Conservation (phyloP, 192 early-diverging fungal species). For the Obelidium mucronatum region DNA sequence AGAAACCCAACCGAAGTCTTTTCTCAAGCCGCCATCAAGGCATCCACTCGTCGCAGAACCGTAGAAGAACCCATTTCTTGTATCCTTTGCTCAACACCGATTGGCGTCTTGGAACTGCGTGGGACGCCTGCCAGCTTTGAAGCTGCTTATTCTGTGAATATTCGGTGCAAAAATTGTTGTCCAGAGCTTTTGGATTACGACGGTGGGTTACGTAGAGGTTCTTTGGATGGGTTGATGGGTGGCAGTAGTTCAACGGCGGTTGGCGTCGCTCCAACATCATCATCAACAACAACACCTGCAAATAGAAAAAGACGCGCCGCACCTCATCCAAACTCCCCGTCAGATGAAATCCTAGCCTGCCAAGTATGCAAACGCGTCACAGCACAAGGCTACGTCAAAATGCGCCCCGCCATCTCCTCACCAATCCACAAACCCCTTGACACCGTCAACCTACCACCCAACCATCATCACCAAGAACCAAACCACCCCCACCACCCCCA, state of each 20-base stretch:
- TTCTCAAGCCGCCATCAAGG: constrained; percentile 39
- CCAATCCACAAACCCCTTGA: constrained; percentile 11
- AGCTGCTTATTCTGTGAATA: constrained; percentile 6
- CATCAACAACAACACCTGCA: background rate
- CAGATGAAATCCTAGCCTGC: constrained; percentile 22
- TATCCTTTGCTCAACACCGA: constrained; percentile 6
- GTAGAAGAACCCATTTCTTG: constrained; percentile 37
- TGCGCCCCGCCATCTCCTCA: background rate
- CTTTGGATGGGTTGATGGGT: no score
- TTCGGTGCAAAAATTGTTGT: constrained; percentile 25
- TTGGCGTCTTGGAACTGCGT: constrained; percentile 35
- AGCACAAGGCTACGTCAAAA: constrained; percentile 32
- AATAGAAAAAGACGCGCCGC: constrained; percentile 25
- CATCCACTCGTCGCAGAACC: constrained; percentile 29
- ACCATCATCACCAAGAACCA: no score
- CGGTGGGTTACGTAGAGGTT: background rate
- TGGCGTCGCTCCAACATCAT: background rate
- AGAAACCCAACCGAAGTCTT: constrained; percentile 22
- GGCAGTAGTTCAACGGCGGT: background rate
- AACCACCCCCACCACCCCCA: no score
- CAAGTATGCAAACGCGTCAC: constrained; percentile 30
- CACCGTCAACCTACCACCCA: no score
- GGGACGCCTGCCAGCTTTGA: constrained; percentile 35
- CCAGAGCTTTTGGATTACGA: background rate
- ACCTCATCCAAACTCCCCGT: background rate